Conservation (phyloP, 2,329 filamentous ascomycete species). For the Colletotrichum cordylinicola region DNA sequence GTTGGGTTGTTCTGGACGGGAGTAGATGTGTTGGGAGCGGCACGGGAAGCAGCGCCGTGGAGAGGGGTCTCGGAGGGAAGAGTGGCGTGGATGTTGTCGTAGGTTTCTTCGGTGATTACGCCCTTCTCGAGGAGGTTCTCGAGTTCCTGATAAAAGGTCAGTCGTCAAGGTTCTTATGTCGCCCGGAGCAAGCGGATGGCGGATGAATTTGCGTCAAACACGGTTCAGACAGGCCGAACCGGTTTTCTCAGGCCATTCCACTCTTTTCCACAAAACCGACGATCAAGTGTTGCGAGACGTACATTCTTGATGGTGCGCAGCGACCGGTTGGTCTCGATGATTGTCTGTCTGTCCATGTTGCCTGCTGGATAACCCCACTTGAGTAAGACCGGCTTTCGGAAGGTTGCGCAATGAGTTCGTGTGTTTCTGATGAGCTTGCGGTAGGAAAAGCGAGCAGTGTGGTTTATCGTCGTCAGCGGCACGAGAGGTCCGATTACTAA, state of each 20-base stretch:
- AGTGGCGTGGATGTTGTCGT: constrained; percentile 75
- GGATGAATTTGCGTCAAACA: background rate
- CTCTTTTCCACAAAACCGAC: background rate
- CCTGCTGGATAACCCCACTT: background rate
- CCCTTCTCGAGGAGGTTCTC: constrained; percentile 86
- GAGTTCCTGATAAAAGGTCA: constrained; percentile 72
- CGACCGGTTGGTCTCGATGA: constrained; percentile 80
- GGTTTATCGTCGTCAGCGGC: background rate
- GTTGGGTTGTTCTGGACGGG: constrained; percentile 33
- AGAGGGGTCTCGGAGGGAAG: constrained; percentile 76
- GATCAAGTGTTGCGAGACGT: constrained; percentile 34
- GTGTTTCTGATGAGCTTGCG: background rate
- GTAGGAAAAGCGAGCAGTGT: background rate
- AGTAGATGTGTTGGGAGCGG: constrained; percentile 34
- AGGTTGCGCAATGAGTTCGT: background rate
- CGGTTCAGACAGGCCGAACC: background rate
- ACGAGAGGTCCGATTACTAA: background rate
- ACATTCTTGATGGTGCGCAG: constrained; percentile 88
- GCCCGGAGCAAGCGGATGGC: background rate
- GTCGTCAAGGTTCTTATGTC: background rate
- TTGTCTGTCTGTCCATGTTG: constrained; percentile 57
- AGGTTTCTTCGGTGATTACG: constrained; percentile 76
- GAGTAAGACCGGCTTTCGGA: background rate
- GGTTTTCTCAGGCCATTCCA: background rate
- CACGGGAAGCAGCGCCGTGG: constrained; percentile 51